A percentile compares a stretch with the other conserved stretches of the same genome.
Evolutionary conservation across 1,284 basidiomycete genomes (phyloP).

Genomic region (Ceratorhiza oryzae-sativae): DNA sequence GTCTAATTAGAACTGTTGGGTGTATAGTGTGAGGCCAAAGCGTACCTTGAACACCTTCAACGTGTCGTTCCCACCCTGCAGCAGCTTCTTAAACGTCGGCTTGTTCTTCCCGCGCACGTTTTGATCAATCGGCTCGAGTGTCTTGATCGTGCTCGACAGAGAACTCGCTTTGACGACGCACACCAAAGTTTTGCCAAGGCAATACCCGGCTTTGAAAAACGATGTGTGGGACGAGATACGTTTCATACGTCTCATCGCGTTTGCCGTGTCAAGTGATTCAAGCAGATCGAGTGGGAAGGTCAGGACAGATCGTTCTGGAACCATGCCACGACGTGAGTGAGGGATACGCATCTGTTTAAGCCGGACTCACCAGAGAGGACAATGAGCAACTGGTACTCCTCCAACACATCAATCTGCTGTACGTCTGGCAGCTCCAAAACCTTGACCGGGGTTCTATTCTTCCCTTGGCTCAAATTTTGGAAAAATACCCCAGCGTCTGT

Average conservation of each 20-base stretch:
- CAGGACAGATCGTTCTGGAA: slow-evolving; percentile 87
- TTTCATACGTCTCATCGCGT: slow-evolving; percentile 92
- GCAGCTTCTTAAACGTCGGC: slow-evolving; percentile 91
- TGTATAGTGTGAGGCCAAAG: background rate
- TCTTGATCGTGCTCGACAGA: slow-evolving; percentile 96
- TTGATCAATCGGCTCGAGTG: slow-evolving; percentile 95
- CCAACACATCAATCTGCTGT: slow-evolving; percentile 94
- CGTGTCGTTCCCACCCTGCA: slow-evolving; percentile 78
- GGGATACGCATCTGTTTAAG: background rate
- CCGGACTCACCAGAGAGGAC: slow-evolving; percentile 83
- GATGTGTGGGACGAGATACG: slow-evolving; percentile 95
- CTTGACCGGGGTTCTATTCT: slow-evolving; percentile 83
- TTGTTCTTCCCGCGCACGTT: slow-evolving; percentile 83
- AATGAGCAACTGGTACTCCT: slow-evolving; percentile 94
- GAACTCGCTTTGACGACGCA: slow-evolving; percentile 97
- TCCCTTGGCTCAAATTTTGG: slow-evolving; percentile 78
- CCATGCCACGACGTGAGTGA: slow-evolving; percentile 40
- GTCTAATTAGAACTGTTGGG: background rate
- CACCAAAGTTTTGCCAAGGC: slow-evolving; percentile 92
- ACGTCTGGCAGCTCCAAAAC: slow-evolving; percentile 91
- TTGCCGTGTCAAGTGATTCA: slow-evolving; percentile 88
- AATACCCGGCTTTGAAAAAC: slow-evolving; percentile 97
- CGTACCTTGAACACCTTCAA: slow-evolving; percentile 90
- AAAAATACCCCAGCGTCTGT: slow-evolving; percentile 97
- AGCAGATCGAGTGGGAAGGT: slow-evolving; percentile 96